phyloP scores from a whole-genome alignment of 2,329 filamentous ascomycete genomes.

The Aureobasidium sp. region DNA sequence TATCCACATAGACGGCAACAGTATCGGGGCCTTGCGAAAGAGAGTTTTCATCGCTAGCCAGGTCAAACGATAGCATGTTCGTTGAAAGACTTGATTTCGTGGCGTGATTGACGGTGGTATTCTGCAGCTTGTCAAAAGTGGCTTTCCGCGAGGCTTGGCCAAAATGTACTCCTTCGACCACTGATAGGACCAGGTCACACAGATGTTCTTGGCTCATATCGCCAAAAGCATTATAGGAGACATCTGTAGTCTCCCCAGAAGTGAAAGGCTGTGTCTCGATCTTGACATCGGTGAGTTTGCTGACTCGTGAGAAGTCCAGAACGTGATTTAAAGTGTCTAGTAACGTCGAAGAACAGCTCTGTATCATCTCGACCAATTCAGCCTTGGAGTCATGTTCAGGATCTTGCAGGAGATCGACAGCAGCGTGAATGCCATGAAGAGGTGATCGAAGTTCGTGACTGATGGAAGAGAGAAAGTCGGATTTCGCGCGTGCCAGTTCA shows the following conservation, averaged over 20 bases:
- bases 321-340: slow-evolving; percentile 30
- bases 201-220: background rate
- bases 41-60: background rate
- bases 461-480: slow-evolving; percentile 32
- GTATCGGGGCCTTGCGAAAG: background rate
- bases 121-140: background rate
- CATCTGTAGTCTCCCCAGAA: background rate
- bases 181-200: background rate
- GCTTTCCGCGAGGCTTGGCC: background rate
- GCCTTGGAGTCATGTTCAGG: slow-evolving; percentile 28
- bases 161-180: slow-evolving; percentile 3
- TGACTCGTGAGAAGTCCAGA: slow-evolving; percentile 14
- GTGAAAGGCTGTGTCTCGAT: background rate
- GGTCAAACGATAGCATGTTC: background rate
- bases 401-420: slow-evolving; percentile 34
- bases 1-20: slow-evolving; percentile 1
- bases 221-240: background rate
- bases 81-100: background rate
- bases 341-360: slow-evolving; percentile 37
- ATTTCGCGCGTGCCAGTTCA: slow-evolving; percentile 31
- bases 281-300: slow-evolving; percentile 10
- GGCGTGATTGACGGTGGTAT: background rate
- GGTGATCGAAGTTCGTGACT: slow-evolving; percentile 29
- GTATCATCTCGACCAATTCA: slow-evolving; percentile 36
- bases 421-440: slow-evolving; percentile 21